Conservation (phyloP, 2,329 filamentous ascomycete genomes). For the Botrytis deweyae region DNA sequence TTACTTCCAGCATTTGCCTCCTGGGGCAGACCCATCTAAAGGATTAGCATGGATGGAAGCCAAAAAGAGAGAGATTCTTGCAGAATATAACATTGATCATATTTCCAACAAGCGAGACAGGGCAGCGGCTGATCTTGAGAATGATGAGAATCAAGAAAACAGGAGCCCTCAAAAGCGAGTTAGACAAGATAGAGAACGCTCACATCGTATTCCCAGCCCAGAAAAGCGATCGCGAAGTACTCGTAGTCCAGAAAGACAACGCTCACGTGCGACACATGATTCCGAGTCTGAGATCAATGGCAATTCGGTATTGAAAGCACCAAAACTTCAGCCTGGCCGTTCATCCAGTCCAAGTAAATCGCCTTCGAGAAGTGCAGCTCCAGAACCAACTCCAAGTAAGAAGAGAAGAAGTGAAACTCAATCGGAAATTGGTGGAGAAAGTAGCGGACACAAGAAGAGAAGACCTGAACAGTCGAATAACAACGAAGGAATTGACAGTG, state of each 20-base stretch:
- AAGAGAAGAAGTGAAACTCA: conserved; percentile 37
- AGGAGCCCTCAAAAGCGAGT: conserved; percentile 33
- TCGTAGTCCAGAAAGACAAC: conserved; percentile 20
- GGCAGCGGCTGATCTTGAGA: conserved; percentile 17
- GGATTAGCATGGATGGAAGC: conserved; percentile 18
- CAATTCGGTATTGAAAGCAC: conserved; percentile 14
- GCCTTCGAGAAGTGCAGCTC: conserved; percentile 18
- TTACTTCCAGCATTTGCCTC: conserved; percentile 27
- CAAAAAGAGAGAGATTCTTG: conserved; percentile 17
- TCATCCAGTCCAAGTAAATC: conserved; percentile 15
- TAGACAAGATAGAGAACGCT: conserved; percentile 21
- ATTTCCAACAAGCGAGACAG: conserved; percentile 11
- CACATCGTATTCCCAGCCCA: conserved; percentile 4
- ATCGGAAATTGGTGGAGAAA: conserved; percentile 19
- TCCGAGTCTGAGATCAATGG: conserved; percentile 19
- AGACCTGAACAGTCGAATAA: background rate
- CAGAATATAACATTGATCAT: conserved; percentile 6
- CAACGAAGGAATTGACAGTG: background rate
- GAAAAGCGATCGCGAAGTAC: conserved; percentile 11
- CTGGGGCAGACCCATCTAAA: conserved; percentile 10
- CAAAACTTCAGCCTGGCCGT: conserved; percentile 10
- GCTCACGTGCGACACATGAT: background rate
- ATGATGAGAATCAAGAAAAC: conserved; percentile 29
- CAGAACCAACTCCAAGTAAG: conserved; percentile 27
- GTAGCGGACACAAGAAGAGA: conserved; percentile 3